These are phyloP conservation scores for Lasiodiplodia gonubiensis DNA, from an alignment of 2,329 filamentous ascomycete species.

Conservation along the genomic window DNA sequence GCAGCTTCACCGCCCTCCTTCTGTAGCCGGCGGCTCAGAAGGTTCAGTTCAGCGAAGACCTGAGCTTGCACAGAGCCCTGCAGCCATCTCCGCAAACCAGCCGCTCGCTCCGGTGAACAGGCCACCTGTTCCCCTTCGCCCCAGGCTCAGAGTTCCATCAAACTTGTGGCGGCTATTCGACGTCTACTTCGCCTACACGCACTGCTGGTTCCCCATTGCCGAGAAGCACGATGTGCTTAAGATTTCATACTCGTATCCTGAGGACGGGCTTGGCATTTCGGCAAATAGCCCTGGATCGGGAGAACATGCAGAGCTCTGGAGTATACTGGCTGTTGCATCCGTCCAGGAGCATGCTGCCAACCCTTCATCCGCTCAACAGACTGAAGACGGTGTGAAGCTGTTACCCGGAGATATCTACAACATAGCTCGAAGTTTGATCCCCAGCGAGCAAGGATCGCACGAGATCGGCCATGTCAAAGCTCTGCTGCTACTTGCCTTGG, in stretches of 20 bases:
- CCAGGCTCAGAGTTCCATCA: conserved; percentile 51
- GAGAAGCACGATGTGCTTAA: conserved; percentile 69
- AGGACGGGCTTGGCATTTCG: conserved; percentile 46
- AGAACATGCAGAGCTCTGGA: conserved; percentile 54
- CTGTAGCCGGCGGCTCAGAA: conserved; percentile 15
- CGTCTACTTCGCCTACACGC: conserved; percentile 75
- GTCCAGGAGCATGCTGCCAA: conserved; percentile 36
- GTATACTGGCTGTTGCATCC: conserved; percentile 50
- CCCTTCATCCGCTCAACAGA: conserved; percentile 6
- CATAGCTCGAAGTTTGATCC: conserved; percentile 40
- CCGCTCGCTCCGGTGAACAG: conserved; percentile 11
- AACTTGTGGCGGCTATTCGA: conserved; percentile 69
- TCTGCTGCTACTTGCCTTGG: conserved; percentile 60
- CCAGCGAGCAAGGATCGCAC: conserved; percentile 40
- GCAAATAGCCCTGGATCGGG: conserved; percentile 39
- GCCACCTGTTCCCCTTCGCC: background rate
- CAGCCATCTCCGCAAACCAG: conserved; percentile 1
- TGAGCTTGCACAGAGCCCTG: conserved; percentile 10
- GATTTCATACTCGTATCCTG: conserved; percentile 61
- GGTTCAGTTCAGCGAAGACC: conserved; percentile 4
- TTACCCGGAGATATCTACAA: conserved; percentile 37
- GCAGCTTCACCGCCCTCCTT: background rate
- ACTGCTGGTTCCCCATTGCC: conserved; percentile 77
- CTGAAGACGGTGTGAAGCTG: conserved; percentile 25
- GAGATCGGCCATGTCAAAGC: conserved; percentile 50